These are phyloP conservation scores for Golubevia sp. DNA, from an alignment of 1,284 basidiomycete species.

Conservation along the genomic window DNA sequence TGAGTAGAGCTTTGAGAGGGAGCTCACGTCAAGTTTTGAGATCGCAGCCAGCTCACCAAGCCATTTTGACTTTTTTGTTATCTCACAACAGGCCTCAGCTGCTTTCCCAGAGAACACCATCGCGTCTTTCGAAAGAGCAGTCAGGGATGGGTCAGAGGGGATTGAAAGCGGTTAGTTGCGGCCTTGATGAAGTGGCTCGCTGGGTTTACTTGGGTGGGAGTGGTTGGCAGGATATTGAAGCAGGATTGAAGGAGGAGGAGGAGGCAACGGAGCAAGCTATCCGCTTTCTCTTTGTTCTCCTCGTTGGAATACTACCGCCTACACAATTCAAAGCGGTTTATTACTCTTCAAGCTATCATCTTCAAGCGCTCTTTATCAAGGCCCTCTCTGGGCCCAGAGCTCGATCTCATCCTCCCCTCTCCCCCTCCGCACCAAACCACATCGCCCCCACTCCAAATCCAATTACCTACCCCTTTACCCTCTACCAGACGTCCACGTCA, in stretches of 20 bases:
- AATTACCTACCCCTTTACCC: too few species aligned
- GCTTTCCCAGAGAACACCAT: conserved; percentile 61
- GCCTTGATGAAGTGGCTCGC: too few species aligned
- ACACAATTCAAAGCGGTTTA: too few species aligned
- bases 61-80: neutral
- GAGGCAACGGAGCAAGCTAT: too few species aligned
- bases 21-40: neutral
- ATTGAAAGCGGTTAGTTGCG: conserved; percentile 43
- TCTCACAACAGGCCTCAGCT: conserved; percentile 38
- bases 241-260: too few species aligned
- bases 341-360: too few species aligned
- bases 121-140: conserved; percentile 54
- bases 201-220: too few species aligned
- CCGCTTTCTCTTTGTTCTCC: too few species aligned
- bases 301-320: too few species aligned
- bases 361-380: neutral
- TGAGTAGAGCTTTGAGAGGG: conserved; percentile 6
- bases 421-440: neutral
- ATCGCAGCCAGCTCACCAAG: neutral
- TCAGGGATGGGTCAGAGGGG: conserved; percentile 56
- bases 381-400: neutral
- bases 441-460: neutral
- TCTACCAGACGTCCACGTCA: conserved; percentile 94
- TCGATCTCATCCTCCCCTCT: neutral
- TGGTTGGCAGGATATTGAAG: too few species aligned